Evolutionary conservation across 108 stramenopile species (phyloP).

Genomic region (Nitzschia palea): DNA sequence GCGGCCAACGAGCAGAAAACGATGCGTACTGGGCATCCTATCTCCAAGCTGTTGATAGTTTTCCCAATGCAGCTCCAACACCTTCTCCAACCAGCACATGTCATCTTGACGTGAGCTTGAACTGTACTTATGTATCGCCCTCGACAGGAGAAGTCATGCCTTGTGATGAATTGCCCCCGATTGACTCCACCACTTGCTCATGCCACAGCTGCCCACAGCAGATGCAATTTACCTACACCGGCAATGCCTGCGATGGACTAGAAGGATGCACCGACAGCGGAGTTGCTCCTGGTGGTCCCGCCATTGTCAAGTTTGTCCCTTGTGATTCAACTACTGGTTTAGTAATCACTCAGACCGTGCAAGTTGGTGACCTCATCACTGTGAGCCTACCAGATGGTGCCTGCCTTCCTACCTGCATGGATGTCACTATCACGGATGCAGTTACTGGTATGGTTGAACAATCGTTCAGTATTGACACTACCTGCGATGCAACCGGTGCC

Average conservation of each 20-base stretch:
- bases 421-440: slow-evolving; percentile 5
- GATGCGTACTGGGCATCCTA: slow-evolving; percentile 13
- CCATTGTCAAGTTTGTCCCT: slow-evolving; percentile 2
- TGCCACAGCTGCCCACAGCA: slow-evolving; percentile 20
- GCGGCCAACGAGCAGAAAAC: neutral
- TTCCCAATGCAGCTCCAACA: slow-evolving; percentile 26
- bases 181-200: slow-evolving; percentile 10
- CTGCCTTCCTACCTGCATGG: slow-evolving; percentile 25
- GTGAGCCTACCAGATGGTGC: neutral
- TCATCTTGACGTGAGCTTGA: slow-evolving; percentile 6
- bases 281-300: slow-evolving; percentile 2
- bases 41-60: slow-evolving; percentile 19
- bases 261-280: slow-evolving; percentile 14
- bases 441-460: slow-evolving; percentile 3
- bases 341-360: neutral
- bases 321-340: slow-evolving; percentile 3
- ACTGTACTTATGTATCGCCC: slow-evolving; percentile 16
- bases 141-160: neutral
- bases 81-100: neutral
- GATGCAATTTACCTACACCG: slow-evolving; percentile 23
- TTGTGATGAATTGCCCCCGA: slow-evolving; percentile 25
- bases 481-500: slow-evolving; percentile 20
- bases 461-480: slow-evolving; percentile 17
- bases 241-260: slow-evolving; percentile 6
- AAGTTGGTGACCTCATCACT: neutral